Percentiles rank a stretch among this genome's conserved stretches.
Conservation (phyloP, 2,329 filamentous ascomycete species). For the Aquanectria penicillioides region DNA sequence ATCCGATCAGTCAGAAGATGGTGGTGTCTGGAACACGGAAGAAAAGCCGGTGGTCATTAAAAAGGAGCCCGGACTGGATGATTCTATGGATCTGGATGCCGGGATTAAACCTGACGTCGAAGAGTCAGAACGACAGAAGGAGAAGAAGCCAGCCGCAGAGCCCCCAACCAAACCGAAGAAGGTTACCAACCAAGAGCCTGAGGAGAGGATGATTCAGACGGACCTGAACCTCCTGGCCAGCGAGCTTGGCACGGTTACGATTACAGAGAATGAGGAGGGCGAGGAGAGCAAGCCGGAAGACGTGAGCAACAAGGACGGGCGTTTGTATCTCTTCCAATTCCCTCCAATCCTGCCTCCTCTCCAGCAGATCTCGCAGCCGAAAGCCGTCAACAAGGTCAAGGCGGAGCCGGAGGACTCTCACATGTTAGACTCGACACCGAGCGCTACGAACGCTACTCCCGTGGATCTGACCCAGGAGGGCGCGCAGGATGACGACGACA, state of each 20-base stretch:
- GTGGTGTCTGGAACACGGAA: conserved; percentile 57
- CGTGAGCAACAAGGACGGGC: conserved; percentile 59
- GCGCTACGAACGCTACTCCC: conserved; percentile 34
- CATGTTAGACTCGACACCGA: conserved; percentile 47
- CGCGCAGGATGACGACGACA: conserved; percentile 22
- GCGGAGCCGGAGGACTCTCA: conserved; percentile 52
- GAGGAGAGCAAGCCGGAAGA: conserved; percentile 42
- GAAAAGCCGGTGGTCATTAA: conserved; percentile 53
- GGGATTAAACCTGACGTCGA: conserved; percentile 37
- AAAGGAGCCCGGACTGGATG: conserved; percentile 55
- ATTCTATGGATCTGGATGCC: conserved; percentile 54
- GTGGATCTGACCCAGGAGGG: conserved; percentile 57
- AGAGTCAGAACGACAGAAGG: conserved; percentile 34
- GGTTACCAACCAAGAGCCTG: conserved; percentile 46
- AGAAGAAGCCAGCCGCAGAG: conserved; percentile 34
- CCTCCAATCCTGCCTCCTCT: conserved; percentile 70
- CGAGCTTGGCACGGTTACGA: conserved; percentile 53
- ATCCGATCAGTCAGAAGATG: conserved; percentile 47
- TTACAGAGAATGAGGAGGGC: conserved; percentile 43
- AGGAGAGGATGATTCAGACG: conserved; percentile 51
- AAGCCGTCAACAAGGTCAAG: conserved; percentile 49
- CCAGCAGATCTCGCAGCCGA: conserved; percentile 42
- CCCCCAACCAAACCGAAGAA: conserved; percentile 42
- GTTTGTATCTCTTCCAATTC: conserved; percentile 72
- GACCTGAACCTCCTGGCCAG: conserved; percentile 55